phyloP scores from a whole-genome alignment of 257 asterid genomes.

The Eucommia ulmoides region DNA sequence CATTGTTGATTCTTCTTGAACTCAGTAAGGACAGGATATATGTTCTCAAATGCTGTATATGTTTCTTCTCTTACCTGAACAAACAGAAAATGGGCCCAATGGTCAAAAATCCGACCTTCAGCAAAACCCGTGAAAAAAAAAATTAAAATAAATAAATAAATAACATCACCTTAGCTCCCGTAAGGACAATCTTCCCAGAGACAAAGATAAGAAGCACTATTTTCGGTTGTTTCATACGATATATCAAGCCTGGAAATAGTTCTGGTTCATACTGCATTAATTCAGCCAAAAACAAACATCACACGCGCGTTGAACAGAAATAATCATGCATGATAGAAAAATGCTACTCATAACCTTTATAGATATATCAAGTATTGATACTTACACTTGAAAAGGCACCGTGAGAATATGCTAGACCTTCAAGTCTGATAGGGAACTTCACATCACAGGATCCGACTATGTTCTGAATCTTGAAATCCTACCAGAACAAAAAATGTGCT shows the following conservation, averaged over 20 bases:
- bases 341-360: too few relatives aligned
- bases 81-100: not conserved
- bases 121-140: not conserved
- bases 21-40: constrained; percentile 15
- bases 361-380: too few relatives aligned
- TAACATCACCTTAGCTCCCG: constrained; percentile 14
- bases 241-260: constrained; percentile 13
- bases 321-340: too few relatives aligned
- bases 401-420: too few relatives aligned
- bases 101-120: not conserved
- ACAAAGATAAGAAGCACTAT: constrained; percentile 10
- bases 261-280: constrained; percentile 14
- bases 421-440: too few relatives aligned
- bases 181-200: constrained; percentile 16
- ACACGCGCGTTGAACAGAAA: not conserved
- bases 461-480: too few relatives aligned
- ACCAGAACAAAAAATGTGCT: too few relatives aligned
- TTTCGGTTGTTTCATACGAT: constrained; percentile 14
- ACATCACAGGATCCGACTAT: too few relatives aligned
- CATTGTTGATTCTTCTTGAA: constrained; percentile 12
- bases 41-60: constrained; percentile 12
- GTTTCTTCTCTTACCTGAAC: constrained; percentile 9
- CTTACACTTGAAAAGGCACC: too few relatives aligned
- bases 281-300: not conserved
- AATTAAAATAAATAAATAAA: not conserved